Base-by-base conservation (phyloP, 2,329 filamentous ascomycete genomes). In the Talaromyces sp. region DNA sequence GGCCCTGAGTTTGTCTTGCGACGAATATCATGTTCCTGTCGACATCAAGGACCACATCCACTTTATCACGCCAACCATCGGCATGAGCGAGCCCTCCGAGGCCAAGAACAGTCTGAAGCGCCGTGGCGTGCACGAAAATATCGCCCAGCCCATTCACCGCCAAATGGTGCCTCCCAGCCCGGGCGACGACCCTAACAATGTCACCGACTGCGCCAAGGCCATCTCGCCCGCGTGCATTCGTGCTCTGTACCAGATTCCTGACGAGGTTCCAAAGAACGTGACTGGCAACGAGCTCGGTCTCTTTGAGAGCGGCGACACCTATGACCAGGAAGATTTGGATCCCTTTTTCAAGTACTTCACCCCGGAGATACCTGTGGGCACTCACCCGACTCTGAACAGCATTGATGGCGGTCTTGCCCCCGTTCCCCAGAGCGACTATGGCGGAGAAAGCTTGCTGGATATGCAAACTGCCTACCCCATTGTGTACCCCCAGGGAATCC, bases 391-490 rank as follows among this genome's bases (percentile, higher is more conserved):
- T 31, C 29, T 56, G 3, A 32, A 56, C 19, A 19, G 41, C 14
- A 14, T 59, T 43, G 58, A 59, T 21, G 58, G 58, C 26, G 58
- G 58, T 17, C 27, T 31, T 27, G 58, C 52, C 17, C 41, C 58
- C 2, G 31, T 59, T 21, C 29, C 41, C 9, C 12, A n/a, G 19
- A 10, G 12, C 5, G 29, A 48, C 19, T 41, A n/a, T 24, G 53
- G 58, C 29, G 29, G n/a, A 17, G 53, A 59, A 19, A 50, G 26
- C 7, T 43, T 55, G 24, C 52, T 59, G 21, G 58, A 59, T 53
- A 14, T 59, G 14, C 24, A 53, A 29, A 14, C 56, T 12, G 52
- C 46, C 3, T 55, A 48, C 46, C 58, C 58, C 6, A 12, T 59
- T 1, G 26, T 59, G 1, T n/a, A 59, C n/a, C 58, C 58, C 24